These are phyloP conservation scores for Pascua guehoae DNA, from an alignment of 1,284 basidiomycete species.

Conservation along the genomic window DNA sequence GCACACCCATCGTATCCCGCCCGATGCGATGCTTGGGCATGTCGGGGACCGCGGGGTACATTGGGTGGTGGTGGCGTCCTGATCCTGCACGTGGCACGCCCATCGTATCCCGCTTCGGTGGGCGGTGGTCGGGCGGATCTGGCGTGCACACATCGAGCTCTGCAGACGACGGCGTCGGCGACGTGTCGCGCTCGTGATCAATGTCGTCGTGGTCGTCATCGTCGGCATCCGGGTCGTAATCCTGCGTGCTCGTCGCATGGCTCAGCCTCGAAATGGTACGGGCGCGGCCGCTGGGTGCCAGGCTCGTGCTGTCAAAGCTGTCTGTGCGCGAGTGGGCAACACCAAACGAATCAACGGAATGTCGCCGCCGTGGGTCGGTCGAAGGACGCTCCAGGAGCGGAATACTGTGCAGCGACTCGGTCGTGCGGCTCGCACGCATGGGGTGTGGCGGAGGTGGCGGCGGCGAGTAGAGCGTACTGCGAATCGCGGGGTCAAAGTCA, in stretches of 20 bases:
- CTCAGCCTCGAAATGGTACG: not conserved
- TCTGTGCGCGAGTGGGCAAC: not conserved
- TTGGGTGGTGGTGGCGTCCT: no score
- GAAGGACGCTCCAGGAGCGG: no score
- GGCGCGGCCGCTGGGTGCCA: not conserved
- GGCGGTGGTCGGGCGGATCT: not conserved
- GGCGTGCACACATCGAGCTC: constrained; percentile 16
- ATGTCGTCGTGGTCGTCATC: not conserved
- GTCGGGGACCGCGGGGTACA: no score
- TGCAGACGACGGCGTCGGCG: constrained; percentile 8
- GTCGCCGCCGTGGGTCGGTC: no score
- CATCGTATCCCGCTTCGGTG: no score
- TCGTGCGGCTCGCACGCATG: not conserved
- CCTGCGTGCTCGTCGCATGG: not conserved
- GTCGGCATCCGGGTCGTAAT: not conserved
- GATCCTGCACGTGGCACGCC: no score
- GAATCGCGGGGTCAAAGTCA: constrained; percentile 6
- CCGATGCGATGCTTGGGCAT: no score
- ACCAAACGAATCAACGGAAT: constrained; percentile 13
- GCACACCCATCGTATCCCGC: no score
- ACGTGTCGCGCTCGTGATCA: not conserved
- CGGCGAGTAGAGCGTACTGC: constrained; percentile 11
- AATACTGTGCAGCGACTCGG: not conserved
- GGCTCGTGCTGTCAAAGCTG: not conserved
- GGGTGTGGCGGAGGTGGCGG: constrained; percentile 12